Evolutionary conservation across 495 filamentous ascomycete genomes (phyloP).

Genomic region (Hypoxylon subgilvum): DNA sequence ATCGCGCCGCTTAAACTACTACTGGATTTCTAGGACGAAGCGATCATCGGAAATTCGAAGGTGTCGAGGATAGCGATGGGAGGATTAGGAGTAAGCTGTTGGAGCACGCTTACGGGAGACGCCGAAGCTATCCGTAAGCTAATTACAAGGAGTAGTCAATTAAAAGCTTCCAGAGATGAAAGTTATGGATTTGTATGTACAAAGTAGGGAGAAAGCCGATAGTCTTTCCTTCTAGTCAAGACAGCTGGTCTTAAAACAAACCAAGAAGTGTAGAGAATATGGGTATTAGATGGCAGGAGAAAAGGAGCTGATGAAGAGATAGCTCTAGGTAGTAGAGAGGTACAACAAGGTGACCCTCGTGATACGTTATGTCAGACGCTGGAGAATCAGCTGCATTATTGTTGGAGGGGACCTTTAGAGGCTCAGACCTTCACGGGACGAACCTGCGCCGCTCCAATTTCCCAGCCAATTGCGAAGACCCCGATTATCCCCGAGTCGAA

Average conservation of each 20-base stretch:
- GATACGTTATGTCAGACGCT: constrained; percentile 35
- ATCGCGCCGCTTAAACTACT: constrained; percentile 19
- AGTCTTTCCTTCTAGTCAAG: background rate
- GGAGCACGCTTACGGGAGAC: background rate
- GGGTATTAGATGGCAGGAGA: background rate
- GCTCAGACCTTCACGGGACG: constrained; percentile 16
- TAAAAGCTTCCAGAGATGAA: background rate
- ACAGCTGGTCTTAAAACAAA: constrained; percentile 6
- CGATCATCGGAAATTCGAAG: constrained; percentile 15
- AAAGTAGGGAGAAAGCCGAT: background rate
- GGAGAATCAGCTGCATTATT: constrained; percentile 35
- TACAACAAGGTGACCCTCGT: constrained; percentile 17
- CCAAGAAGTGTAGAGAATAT: constrained; percentile 15
- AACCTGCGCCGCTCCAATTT: constrained; percentile 4
- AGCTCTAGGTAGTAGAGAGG: background rate
- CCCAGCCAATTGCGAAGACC: constrained; percentile 22
- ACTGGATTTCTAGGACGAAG: constrained; percentile 3
- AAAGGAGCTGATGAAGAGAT: constrained; percentile 1
- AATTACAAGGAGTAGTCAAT: constrained; percentile 20
- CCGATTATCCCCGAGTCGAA: constrained; percentile 17
- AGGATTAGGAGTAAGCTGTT: constrained; percentile 3
- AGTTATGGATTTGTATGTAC: too few species aligned
- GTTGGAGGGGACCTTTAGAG: background rate
- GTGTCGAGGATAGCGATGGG: constrained; percentile 4
- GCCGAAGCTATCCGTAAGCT: constrained; percentile 9